phyloP scores from a whole-genome alignment of 805 yeast species.

The Wickerhamomyces silvicola region DNA sequence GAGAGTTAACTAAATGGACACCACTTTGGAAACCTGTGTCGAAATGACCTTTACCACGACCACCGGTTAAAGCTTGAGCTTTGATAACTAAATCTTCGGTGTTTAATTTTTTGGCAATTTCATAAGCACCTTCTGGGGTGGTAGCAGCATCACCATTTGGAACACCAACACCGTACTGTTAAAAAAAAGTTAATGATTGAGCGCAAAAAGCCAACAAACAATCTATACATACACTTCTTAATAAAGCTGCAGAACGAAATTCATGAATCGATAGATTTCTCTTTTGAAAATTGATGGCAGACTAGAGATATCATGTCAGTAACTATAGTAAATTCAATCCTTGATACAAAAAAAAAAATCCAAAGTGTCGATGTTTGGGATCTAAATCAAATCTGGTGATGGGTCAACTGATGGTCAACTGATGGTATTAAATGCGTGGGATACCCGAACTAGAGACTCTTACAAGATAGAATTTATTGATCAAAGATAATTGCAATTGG shows the following conservation, averaged over 20 bases:
- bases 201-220: conserved; percentile 2
- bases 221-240: conserved; percentile 34
- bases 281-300: conserved; percentile 22
- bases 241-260: conserved; percentile 86
- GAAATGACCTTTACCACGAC: conserved; percentile 98
- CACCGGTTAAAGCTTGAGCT: conserved; percentile 99
- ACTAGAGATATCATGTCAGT: conserved; percentile 3
- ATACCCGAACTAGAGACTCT: background rate
- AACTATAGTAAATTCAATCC: background rate
- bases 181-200: conserved; percentile 12
- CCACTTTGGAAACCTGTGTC: conserved; percentile 96
- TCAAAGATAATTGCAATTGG: background rate
- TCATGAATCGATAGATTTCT: conserved; percentile 92
- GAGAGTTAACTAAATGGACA: conserved; percentile 79
- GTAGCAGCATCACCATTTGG: conserved; percentile 90
- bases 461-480: background rate
- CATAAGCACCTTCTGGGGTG: conserved; percentile 82
- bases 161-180: conserved; percentile 75
- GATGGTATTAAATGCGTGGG: background rate
- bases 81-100: conserved; percentile 85
- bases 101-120: conserved; percentile 69
- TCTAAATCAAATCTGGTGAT: too few relatives aligned
- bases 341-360: background rate
- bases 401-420: conserved; percentile 3
- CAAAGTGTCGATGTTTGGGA: background rate